phyloP scores from a whole-genome alignment of 257 asterid genomes.

The Solanum virginianum region DNA sequence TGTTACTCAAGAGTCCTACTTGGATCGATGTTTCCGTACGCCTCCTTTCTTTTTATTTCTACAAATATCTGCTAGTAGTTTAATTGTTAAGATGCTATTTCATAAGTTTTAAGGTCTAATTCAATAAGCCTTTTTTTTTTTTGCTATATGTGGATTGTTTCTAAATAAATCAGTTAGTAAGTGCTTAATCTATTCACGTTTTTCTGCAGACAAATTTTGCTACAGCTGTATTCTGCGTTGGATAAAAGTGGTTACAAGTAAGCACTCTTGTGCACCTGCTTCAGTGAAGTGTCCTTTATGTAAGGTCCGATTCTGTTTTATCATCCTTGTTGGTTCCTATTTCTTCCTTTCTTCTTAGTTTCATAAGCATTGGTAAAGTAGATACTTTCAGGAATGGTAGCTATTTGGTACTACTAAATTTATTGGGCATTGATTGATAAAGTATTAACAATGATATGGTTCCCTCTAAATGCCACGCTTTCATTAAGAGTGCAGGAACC shows the following conservation, averaged over 20 bases:
- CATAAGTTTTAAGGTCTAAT: background rate
- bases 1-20: constrained; percentile 39
- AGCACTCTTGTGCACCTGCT: constrained; percentile 20
- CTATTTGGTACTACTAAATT: background rate
- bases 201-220: constrained; percentile 67
- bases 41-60: background rate
- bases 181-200: constrained; percentile 3
- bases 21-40: constrained; percentile 71
- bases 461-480: background rate
- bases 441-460: background rate
- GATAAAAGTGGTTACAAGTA: constrained; percentile 39
- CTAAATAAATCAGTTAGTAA: background rate
- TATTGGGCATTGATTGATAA: background rate
- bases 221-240: constrained; percentile 54
- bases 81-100: background rate
- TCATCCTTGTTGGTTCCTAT: background rate
- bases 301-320: constrained; percentile 38
- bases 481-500: background rate
- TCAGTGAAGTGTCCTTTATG: constrained; percentile 64
- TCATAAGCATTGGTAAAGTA: background rate
- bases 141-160: background rate
- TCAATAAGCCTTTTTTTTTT: background rate
- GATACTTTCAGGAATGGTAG: background rate
- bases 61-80: background rate
- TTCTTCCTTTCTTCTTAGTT: background rate